phyloP scores from a whole-genome alignment of 306 rosid species.

The Phaseolus lunatus region DNA sequence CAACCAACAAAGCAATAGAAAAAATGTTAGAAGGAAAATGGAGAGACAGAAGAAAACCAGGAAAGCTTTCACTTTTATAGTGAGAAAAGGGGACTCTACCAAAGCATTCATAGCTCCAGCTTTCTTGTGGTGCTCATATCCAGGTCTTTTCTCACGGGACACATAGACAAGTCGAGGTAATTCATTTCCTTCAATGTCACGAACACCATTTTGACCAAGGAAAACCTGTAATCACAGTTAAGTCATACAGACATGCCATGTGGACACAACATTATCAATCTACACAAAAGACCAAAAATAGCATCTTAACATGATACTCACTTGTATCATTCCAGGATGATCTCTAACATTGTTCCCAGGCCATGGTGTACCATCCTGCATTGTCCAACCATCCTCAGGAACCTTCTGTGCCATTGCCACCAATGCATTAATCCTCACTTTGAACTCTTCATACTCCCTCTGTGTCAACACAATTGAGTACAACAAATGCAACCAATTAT shows the following conservation, averaged over 20 bases:
- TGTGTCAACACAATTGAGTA: slow-evolving; percentile 41
- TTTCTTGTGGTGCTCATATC: slow-evolving; percentile 92
- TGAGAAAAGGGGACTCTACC: slow-evolving; percentile 53
- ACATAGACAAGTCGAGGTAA: slow-evolving; percentile 86
- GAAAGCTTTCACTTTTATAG: neutral
- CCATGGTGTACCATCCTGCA: slow-evolving; percentile 99
- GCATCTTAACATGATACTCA: slow-evolving; percentile 36
- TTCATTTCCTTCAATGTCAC: slow-evolving; percentile 80
- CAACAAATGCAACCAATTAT: slow-evolving; percentile 41
- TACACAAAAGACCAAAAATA: neutral
- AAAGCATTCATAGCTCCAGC: slow-evolving; percentile 96
- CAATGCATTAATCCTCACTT: slow-evolving; percentile 80
- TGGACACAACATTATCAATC: slow-evolving; percentile 3
- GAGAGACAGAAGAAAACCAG: neutral
- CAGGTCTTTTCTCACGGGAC: slow-evolving; percentile 97
- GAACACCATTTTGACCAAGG: slow-evolving; percentile 91
- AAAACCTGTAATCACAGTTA: slow-evolving; percentile 66
- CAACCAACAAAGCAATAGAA: slow-evolving; percentile 27
- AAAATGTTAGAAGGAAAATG: slow-evolving; percentile 11
- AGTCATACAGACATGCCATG: slow-evolving; percentile 8
- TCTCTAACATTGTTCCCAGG: slow-evolving; percentile 92
- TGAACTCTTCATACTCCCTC: slow-evolving; percentile 96
- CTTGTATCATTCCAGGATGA: slow-evolving; percentile 99
- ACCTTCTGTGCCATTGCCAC: slow-evolving; percentile 89
- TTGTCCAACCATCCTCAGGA: slow-evolving; percentile 98